Conservation (phyloP, 2,329 filamentous ascomycete species). For the Claviceps africana region DNA sequence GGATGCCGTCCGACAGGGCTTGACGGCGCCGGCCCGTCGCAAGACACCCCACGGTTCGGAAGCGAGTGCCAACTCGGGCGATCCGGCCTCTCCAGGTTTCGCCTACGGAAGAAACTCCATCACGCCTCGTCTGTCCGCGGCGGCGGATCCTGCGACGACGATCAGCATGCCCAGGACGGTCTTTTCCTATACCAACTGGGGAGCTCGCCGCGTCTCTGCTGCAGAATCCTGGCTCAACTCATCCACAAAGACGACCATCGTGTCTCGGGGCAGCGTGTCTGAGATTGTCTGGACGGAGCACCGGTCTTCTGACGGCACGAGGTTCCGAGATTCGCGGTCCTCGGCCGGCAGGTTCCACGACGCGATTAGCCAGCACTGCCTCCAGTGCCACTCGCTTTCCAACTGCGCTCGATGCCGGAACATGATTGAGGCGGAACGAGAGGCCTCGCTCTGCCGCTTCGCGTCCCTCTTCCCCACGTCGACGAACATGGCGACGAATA, state of each 20-base stretch:
- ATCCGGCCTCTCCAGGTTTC: constrained; percentile 8
- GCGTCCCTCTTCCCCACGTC: not conserved
- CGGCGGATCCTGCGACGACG: constrained; percentile 20
- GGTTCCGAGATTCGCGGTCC: not conserved
- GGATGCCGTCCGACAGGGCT: constrained; percentile 1
- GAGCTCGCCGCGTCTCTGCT: not conserved
- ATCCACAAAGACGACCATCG: constrained; percentile 14
- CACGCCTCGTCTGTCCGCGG: constrained; percentile 10
- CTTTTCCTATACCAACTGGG: constrained; percentile 12
- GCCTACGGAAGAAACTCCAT: constrained; percentile 13
- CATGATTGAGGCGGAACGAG: not conserved
- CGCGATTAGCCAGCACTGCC: not conserved
- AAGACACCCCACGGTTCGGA: not conserved
- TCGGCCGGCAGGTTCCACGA: not conserved
- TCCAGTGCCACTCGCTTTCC: not conserved
- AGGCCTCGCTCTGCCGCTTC: not conserved
- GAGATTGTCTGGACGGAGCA: constrained; percentile 17
- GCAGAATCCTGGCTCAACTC: not conserved
- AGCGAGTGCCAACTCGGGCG: not conserved
- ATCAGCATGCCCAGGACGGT: constrained; percentile 19
- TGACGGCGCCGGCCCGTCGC: not conserved
- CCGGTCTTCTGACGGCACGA: not conserved
- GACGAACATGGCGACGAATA: too few relatives aligned
- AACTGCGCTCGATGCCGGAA: not conserved
- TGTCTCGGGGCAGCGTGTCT: constrained; percentile 16